phyloP scores from a whole-genome alignment of 345 rosid genomes.

The Passiflora organensis region DNA sequence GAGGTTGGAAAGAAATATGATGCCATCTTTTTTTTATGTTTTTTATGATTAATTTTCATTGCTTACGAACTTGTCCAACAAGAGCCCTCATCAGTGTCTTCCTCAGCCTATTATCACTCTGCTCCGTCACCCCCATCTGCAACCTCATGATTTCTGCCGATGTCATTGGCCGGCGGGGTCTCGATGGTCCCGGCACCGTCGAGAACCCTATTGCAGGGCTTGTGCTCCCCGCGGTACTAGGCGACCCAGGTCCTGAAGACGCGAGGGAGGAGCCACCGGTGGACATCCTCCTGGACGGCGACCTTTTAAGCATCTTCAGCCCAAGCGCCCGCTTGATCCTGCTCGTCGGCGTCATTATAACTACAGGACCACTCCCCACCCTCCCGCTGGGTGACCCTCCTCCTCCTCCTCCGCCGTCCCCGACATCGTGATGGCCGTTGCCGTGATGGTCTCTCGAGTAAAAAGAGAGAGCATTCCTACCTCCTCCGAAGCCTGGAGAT shows the following conservation, averaged over 20 bases:
- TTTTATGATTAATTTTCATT: no score
- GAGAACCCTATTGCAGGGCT: slow-evolving; percentile 35
- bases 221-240: slow-evolving; percentile 19
- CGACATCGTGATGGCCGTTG: background rate
- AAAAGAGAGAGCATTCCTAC: slow-evolving; percentile 49
- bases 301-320: slow-evolving; percentile 63
- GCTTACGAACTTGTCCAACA: slow-evolving; percentile 76
- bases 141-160: slow-evolving; percentile 94
- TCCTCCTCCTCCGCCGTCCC: no score
- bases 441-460: slow-evolving; percentile 28
- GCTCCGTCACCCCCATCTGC: slow-evolving; percentile 91
- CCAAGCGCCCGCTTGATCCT: slow-evolving; percentile 74
- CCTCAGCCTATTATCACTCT: slow-evolving; percentile 71
- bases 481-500: slow-evolving; percentile 72
- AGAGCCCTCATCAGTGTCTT: slow-evolving; percentile 83
- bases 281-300: slow-evolving; percentile 67
- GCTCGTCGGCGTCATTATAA: slow-evolving; percentile 66
- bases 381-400: slow-evolving; percentile 16
- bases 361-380: slow-evolving; percentile 32
- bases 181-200: slow-evolving; percentile 32
- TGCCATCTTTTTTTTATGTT: no score
- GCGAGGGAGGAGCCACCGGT: slow-evolving; percentile 17
- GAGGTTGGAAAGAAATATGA: no score
- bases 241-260: slow-evolving; percentile 47
- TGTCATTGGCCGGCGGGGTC: slow-evolving; percentile 68